phyloP scores from a whole-genome alignment of 169 alveolate species.

The Sarcocystis neurona region DNA sequence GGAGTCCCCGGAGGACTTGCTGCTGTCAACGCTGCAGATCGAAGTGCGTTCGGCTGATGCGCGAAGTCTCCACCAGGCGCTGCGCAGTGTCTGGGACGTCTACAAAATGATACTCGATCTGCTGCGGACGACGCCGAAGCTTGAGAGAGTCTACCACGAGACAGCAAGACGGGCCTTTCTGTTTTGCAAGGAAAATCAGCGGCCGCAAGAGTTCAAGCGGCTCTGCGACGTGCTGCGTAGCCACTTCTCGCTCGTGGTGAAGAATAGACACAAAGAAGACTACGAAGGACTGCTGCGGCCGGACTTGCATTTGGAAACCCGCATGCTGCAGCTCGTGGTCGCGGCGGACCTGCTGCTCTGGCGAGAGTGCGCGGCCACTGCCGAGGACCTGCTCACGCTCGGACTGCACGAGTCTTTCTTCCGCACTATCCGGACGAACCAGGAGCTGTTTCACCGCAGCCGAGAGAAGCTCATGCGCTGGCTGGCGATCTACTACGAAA shows the following conservation, averaged over 20 bases:
- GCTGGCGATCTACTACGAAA: conserved; percentile 89
- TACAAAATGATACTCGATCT: conserved; percentile 94
- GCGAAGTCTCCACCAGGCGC: conserved; percentile 46
- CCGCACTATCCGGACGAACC: conserved; percentile 10
- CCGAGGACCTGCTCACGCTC: conserved; percentile 86
- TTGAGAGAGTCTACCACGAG: conserved; percentile 92
- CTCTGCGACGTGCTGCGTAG: conserved; percentile 92
- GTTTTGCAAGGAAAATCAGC: conserved; percentile 91
- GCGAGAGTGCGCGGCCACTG: conserved; percentile 94
- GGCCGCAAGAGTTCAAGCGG: conserved; percentile 91
- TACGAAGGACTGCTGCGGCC: conserved; percentile 82
- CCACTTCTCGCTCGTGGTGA: conserved; percentile 87
- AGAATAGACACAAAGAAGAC: conserved; percentile 72
- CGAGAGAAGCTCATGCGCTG: conserved; percentile 81
- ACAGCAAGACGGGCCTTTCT: conserved; percentile 92
- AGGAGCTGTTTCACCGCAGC: conserved; percentile 38
- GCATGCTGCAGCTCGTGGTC: conserved; percentile 86
- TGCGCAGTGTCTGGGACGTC: conserved; percentile 92
- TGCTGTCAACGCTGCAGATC: conserved; percentile 81
- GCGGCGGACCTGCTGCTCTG: conserved; percentile 92
- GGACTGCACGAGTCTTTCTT: conserved; percentile 41
- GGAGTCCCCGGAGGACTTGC: conserved; percentile 85
- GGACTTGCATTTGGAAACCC: conserved; percentile 87
- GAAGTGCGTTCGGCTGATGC: conserved; percentile 53
- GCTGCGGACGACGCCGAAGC: conserved; percentile 91